A percentile compares a stretch with the other conserved stretches of the same genome.
Conservation (phyloP, 2,329 filamentous ascomycete species). For the Periglandula ipomoeae region DNA sequence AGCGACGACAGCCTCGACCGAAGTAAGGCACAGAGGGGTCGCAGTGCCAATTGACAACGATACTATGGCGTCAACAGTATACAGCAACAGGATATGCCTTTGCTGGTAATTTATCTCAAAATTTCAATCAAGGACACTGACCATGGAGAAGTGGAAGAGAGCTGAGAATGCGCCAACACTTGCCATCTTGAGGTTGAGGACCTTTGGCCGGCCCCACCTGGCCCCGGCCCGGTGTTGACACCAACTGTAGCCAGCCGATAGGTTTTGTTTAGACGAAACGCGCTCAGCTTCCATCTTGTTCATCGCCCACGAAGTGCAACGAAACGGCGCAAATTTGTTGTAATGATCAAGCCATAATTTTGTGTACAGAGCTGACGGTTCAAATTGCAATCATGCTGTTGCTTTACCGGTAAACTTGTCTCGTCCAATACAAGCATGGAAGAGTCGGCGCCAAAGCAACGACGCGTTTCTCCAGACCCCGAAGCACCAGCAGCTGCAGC, state of each 20-base stretch:
- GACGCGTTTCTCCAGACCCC: constrained; percentile 10
- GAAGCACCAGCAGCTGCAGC: background rate
- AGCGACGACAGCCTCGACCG: no score
- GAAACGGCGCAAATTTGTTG: background rate
- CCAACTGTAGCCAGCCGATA: background rate
- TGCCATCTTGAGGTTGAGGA: no score
- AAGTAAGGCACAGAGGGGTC: no score
- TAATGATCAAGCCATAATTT: background rate
- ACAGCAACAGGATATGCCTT: no score
- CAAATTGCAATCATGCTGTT: constrained; percentile 1
- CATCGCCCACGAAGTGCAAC: background rate
- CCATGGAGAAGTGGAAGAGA: no score
- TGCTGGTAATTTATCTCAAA: no score
- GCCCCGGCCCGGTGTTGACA: background rate
- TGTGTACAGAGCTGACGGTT: background rate
- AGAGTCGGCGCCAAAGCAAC: constrained; percentile 48
- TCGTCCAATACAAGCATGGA: constrained; percentile 27
- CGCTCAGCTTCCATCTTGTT: background rate
- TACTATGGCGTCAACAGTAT: no score
- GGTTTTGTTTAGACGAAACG: constrained; percentile 6
- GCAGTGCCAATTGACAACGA: no score
- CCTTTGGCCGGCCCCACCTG: constrained; percentile 1
- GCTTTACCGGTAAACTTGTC: background rate
- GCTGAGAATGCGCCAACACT: no score
- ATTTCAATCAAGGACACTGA: no score